Percentiles rank a stretch among this genome's conserved stretches.
Conservation (phyloP, 2,329 filamentous ascomycete species). For the Colletotrichum sp. region DNA sequence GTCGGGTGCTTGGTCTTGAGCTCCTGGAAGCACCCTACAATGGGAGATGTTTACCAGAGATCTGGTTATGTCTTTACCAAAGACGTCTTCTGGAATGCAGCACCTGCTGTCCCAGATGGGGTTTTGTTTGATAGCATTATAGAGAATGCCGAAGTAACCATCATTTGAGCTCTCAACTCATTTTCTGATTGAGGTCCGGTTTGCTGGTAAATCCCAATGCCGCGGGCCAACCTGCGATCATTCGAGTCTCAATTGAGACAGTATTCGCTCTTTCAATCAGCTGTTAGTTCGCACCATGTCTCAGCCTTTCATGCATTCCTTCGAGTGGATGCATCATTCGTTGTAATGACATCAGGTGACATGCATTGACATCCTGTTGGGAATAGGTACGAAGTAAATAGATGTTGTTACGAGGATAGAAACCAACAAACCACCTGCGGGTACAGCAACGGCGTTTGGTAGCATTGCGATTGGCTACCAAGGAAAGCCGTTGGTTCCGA, state of each 20-base stretch:
- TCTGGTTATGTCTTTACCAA: neutral
- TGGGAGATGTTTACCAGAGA: neutral
- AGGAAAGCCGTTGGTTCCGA: neutral
- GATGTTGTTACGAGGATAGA: neutral
- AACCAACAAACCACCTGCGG: neutral
- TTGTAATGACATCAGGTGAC: accelerated
- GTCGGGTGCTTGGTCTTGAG: neutral
- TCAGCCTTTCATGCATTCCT: neutral
- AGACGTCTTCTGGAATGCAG: neutral
- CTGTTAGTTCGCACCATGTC: too few relatives aligned
- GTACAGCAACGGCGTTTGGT: neutral
- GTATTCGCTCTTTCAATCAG: neutral
- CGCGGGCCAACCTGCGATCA: neutral
- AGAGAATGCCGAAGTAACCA: neutral
- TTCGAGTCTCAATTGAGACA: accelerated
- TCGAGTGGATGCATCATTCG: neutral
- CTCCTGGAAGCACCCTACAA: neutral
- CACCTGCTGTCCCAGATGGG: neutral
- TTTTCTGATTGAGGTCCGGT: too few relatives aligned
- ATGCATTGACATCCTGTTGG: neutral
- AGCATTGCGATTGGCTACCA: neutral
- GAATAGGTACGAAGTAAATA: neutral
- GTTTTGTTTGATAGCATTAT: neutral
- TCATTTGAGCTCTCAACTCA: neutral
- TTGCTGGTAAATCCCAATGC: too few relatives aligned